Evolutionary conservation across 2,329 filamentous ascomycete species (phyloP), one percentile per base, ranked within the genome.

Genomic region (Aspergillus fumigatus): DNA sequence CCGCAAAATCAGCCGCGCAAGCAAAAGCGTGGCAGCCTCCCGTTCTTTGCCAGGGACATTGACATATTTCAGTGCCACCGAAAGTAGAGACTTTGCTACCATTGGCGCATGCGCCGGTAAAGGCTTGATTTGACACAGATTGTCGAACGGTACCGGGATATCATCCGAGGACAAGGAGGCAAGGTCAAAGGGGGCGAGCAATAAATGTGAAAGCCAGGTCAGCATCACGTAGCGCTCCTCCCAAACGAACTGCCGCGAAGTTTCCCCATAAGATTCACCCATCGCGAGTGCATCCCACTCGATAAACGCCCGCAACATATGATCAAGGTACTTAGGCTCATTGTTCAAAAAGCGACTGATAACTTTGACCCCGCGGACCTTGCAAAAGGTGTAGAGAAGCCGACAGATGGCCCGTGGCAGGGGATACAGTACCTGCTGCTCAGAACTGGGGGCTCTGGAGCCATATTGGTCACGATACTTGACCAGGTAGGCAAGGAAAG

Each of bases 361-460:
- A 52, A 99, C 88, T 73, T 97, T 97, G 70, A 94, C 87, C 25
- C 94, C 93, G 53, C 94, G 85, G 51, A 97, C 88, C 75, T 99
- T 99, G 80, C 92, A 97, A 59, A 99, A 88, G 0, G 88, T 88
- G 70, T 97, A 97, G 38, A 99, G 74, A 2, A 97, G 79, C 59
- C 83, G 84, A 71, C 88, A 90, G 54, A 96, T 86, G 4, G 90
- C 92, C 59, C 83, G 81, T 25, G 87, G 82, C 0, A 90, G 75
- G 0, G 86, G 81, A 49, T 67, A 73, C 21, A 65, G 59, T 25
- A 54, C 78, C 69, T 55, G 74, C 70, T 69, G 63, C 59, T 70
- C 72, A 65, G 47, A 75, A 3, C 51, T 73, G 64, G 40, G 67
- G 49, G 66, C 52, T 26, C 63, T 67, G 45, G 71, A 65, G 56